phyloP scores from a whole-genome alignment of 176 grass and related monocot species.

The Chrysopogon serrulatus region DNA sequence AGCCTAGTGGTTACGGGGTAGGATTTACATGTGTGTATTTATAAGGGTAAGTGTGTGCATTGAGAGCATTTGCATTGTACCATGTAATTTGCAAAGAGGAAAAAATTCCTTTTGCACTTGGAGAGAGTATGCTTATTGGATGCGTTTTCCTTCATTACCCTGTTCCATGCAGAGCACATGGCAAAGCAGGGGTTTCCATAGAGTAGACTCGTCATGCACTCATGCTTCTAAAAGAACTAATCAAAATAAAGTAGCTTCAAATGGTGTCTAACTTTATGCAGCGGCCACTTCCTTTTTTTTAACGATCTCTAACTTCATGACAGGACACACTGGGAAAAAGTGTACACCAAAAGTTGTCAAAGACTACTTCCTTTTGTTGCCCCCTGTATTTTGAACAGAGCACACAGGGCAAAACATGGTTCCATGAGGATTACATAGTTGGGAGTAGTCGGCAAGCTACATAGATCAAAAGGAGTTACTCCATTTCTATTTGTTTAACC shows the following conservation, averaged over 20 bases:
- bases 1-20: too few species aligned
- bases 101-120: background rate
- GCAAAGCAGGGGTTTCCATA: background rate
- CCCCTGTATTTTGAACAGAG: background rate
- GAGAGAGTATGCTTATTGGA: too few species aligned
- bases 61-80: too few species aligned
- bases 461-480: background rate
- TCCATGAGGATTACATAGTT: background rate
- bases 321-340: too few species aligned
- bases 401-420: background rate
- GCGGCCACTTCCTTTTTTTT: too few species aligned
- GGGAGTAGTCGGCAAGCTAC: background rate
- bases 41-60: too few species aligned
- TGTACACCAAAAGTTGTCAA: background rate
- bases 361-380: background rate
- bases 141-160: background rate
- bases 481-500: background rate
- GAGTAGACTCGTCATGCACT: too few species aligned
- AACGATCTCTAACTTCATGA: too few species aligned
- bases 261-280: background rate
- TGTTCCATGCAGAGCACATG: background rate
- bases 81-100: too few species aligned
- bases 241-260: background rate
- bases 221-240: background rate
- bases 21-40: too few species aligned